Evolutionary conservation across 148 eudicot species (phyloP), one percentile per base, ranked within the genome.

Genomic region (Vaccinium darrowii): DNA sequence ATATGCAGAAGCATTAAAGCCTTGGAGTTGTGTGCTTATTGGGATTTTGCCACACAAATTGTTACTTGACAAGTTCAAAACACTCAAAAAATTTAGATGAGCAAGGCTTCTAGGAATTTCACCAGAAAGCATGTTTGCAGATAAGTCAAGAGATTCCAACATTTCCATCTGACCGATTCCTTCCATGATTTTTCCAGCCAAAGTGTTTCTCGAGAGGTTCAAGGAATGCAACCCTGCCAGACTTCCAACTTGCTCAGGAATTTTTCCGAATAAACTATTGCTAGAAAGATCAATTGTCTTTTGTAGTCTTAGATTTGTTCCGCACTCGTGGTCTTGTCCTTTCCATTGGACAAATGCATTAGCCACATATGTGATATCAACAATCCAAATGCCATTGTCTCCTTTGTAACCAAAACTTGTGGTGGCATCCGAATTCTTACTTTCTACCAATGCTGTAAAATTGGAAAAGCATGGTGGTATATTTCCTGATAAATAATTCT

Each of bases 231-330:
- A 67, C 43, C 27, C 72, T 27, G 23, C 62, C 25, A 88, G 60
- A 50, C 56, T 81, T 7, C 52, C 43, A 33, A 88, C 0, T 74
- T 72, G 76, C 25, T 21, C 1, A 2, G 88, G 90, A 71, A 88
- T 84, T 33, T 65, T 78, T 0, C 88, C 90, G 0, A 6, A 30
- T 4, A 86, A 81, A 16, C 23, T 57, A 82, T 86, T 88, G 25
- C 58, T 39, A 3, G 90, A 88, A 23, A 88, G 84, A 50, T 88
- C 83, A 19, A 88, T 88, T 79, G 52, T 58, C 16, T 86, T 88
- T 27, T 81, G 43, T 2, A 83, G 88, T 2, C 60, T 21, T 14
- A 67, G 43, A 7, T 49, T 81, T 11, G 53, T 83, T 7, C 18
- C 39, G 30, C 74, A 80, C 65, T 83, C 82, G 9, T 19, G 25